Evolutionary conservation across 768 basidiomycete species (phyloP).

Genomic region (Clitopilus hobsonii): DNA sequence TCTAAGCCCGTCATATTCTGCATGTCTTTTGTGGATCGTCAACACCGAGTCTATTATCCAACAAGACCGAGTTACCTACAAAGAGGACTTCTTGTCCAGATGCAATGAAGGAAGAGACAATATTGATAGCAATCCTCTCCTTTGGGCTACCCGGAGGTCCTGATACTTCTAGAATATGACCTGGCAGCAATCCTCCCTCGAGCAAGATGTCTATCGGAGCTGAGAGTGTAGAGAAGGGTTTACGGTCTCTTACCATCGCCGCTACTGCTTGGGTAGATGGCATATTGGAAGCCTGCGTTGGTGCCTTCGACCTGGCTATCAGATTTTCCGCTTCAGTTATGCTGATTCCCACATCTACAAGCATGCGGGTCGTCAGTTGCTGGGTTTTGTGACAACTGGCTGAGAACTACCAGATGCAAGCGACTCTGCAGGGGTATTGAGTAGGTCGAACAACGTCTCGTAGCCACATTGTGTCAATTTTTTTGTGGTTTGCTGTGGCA

Average conservation of each 20-base stretch:
- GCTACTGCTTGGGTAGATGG: constrained; percentile 58
- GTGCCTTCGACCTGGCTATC: constrained; percentile 34
- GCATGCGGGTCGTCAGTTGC: constrained; percentile 2
- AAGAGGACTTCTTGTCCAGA: constrained; percentile 53
- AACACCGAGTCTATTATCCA: neutral
- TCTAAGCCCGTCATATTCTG: constrained; percentile 38
- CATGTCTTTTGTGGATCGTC: constrained; percentile 30
- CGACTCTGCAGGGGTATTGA: constrained; percentile 33
- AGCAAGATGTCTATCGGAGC: constrained; percentile 53
- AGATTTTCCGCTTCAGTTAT: constrained; percentile 41
- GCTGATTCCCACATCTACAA: constrained; percentile 47
- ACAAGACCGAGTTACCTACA: constrained; percentile 41
- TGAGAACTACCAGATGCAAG: constrained; percentile 41
- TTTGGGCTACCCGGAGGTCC: constrained; percentile 74
- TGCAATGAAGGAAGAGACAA: constrained; percentile 44
- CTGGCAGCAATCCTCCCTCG: constrained; percentile 56
- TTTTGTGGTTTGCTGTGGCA: constrained; percentile 40
- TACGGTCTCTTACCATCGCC: constrained; percentile 21
- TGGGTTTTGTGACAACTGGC: neutral
- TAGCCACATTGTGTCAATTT: constrained; percentile 52
- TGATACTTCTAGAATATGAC: constrained; percentile 67
- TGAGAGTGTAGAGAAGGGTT: constrained; percentile 38
- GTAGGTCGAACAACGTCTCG: constrained; percentile 51
- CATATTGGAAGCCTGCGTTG: constrained; percentile 17
- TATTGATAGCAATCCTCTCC: constrained; percentile 46